These are phyloP conservation scores for Dactylellina sp. DNA, from an alignment of 2,329 filamentous ascomycete genomes.

Conservation along the genomic window DNA sequence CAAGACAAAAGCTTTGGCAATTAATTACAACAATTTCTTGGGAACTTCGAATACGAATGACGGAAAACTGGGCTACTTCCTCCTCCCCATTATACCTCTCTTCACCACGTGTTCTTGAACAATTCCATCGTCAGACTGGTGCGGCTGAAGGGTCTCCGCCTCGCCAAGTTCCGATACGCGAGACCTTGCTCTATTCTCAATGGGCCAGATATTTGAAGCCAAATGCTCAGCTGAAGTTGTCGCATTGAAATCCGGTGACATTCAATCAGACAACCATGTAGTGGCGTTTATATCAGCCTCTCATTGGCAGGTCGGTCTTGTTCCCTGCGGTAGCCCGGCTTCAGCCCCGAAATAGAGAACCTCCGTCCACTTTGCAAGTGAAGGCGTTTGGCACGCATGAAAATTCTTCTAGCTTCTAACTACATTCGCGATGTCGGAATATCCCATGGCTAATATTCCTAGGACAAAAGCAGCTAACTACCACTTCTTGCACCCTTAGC, in stretches of 20 bases:
- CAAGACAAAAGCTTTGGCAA: neutral
- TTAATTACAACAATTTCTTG: neutral
- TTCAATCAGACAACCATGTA: neutral
- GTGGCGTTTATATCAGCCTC: constrained; percentile 14
- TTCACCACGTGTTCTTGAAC: constrained; percentile 17
- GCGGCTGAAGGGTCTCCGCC: constrained; percentile 1
- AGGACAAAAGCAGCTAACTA: neutral
- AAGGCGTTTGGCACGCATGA: neutral
- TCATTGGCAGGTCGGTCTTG: constrained; percentile 1
- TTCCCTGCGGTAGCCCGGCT: neutral
- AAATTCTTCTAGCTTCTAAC: neutral
- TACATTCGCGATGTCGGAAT: neutral
- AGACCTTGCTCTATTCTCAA: neutral
- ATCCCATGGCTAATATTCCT: neutral
- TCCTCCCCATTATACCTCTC: neutral
- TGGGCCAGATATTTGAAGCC: neutral
- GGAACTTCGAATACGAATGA: too few relatives aligned
- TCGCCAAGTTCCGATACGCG: constrained; percentile 45
- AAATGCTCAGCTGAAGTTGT: neutral
- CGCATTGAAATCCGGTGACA: neutral
- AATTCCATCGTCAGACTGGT: constrained; percentile 3
- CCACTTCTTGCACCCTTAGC: neutral
- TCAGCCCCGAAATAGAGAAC: neutral
- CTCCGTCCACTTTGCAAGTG: neutral
- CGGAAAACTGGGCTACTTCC: neutral